Evolutionary conservation across 116 monocot genomes (phyloP).

Genomic region (Thalassia testudinum): DNA sequence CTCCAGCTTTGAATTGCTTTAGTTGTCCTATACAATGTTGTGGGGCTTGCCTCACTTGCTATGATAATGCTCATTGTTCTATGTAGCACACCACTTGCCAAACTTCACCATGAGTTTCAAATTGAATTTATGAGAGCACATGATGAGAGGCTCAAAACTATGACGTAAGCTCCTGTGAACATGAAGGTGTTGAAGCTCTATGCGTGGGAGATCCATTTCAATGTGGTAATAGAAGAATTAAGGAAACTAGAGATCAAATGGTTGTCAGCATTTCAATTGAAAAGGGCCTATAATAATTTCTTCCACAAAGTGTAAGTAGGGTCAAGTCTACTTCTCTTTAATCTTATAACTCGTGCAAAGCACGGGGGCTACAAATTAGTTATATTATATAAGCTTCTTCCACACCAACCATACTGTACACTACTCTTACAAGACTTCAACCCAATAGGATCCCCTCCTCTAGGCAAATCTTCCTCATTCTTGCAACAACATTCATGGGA

Average conservation of each 20-base stretch:
- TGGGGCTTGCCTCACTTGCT: slow-evolving; percentile 62
- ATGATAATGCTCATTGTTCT: slow-evolving; percentile 58
- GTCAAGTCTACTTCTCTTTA: too few species aligned
- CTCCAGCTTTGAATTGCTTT: slow-evolving; percentile 70
- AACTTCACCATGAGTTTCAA: slow-evolving; percentile 75
- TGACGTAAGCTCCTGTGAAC: slow-evolving; percentile 60
- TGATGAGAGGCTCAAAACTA: slow-evolving; percentile 69
- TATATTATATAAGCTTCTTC: too few species aligned
- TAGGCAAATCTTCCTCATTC: too few species aligned
- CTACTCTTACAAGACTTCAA: too few species aligned
- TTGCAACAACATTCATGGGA: too few species aligned
- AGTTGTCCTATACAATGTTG: slow-evolving; percentile 52
- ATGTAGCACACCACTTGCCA: slow-evolving; percentile 60
- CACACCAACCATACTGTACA: too few species aligned
- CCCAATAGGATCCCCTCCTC: too few species aligned
- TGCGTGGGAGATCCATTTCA: slow-evolving; percentile 76
- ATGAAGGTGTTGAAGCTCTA: slow-evolving; percentile 92
- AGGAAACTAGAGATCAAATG: slow-evolving; percentile 51
- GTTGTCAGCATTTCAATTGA: slow-evolving; percentile 52
- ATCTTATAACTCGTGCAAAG: too few species aligned
- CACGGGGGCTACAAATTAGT: too few species aligned
- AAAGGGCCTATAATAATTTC: slow-evolving; percentile 54
- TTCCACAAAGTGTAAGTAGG: too few species aligned
- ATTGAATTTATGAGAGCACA: slow-evolving; percentile 73
- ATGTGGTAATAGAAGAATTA: slow-evolving; percentile 35